Base-by-base conservation (phyloP, 2,329 filamentous ascomycete species). In the Cytospora piceicola region DNA sequence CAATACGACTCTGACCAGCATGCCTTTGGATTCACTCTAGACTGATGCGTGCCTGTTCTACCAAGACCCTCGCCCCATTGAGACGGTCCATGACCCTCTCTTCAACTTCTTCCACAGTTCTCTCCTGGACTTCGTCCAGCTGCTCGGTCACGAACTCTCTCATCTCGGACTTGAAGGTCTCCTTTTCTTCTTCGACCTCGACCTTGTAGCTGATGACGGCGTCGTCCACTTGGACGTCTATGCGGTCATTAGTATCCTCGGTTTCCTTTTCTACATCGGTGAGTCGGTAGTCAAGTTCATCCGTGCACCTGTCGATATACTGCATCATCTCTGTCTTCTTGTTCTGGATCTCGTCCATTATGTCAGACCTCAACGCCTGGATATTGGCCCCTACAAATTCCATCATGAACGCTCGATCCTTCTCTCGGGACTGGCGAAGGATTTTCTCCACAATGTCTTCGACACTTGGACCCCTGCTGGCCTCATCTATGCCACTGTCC, bases 191-290 rank as follows among this genome's bases (percentile, higher is more conserved):
- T 9, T 49, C 46, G n/a, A 49, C 46, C 46, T 49, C 46, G 46
- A 49, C 11, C n/a, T 49, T 49, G 46, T 49, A 49, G 46, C 46
- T 49, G 11, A 24, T 24, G 2, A 49, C 22, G 9, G 46, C 46
- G 14, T 49, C 46, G n/a, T 49, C 46, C 46, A 49, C 46, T 49
- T 49, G 46, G 46, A 49, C 46, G n/a, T 49, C 46, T 9, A 49
- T 4, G 46, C n/a, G 46, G n/a, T 49, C n/a, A 12, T 49, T 24
- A 7, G 46, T 12, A 14, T 49, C 46, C 46, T 49, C n/a, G 9
- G 24, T 3, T 24, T 24, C n/a, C n/a, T 11, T 49, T 8, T 49
- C 46, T 4, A 24, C 46, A 24, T 49, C 46, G 11, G 8, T 12
- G 46, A 49, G 9, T 14, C n/a, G n/a, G n/a, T 49, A 24, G n/a